phyloP scores from a whole-genome alignment of 495 filamentous ascomycete species.

The Glutinoglossum americanum region DNA sequence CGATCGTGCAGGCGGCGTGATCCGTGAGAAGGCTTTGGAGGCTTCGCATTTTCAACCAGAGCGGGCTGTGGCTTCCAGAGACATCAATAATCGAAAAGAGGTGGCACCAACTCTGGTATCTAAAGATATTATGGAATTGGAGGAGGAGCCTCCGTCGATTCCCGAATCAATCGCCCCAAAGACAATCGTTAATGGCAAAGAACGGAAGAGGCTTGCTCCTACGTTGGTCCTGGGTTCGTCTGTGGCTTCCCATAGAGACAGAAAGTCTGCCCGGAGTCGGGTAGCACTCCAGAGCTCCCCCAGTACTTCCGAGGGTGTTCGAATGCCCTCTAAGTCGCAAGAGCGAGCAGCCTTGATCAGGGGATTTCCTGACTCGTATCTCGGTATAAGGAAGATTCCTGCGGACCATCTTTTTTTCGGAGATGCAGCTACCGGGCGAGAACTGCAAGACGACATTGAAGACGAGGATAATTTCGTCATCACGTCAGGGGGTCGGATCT shows the following conservation, averaged over 20 bases:
- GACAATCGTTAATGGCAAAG: slow-evolving; percentile 6
- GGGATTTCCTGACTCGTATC: neutral
- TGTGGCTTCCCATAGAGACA: neutral
- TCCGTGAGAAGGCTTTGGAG: neutral
- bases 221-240: slow-evolving; percentile 4
- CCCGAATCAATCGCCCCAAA: neutral
- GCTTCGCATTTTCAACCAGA: neutral
- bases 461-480: slow-evolving; percentile 10
- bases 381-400: neutral
- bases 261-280: neutral
- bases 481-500: slow-evolving; percentile 6
- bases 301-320: neutral
- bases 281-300: neutral
- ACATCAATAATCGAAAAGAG: neutral
- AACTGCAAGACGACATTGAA: neutral
- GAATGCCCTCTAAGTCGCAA: neutral
- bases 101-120: neutral
- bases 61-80: too few relatives aligned
- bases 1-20: neutral
- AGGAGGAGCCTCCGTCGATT: slow-evolving; percentile 13
- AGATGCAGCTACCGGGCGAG: slow-evolving; percentile 4
- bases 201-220: slow-evolving; percentile 11
- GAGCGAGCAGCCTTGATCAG: neutral
- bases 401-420: slow-evolving; percentile 4
- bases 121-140: neutral